Base-by-base conservation (phyloP, 108 stramenopile species). In the Nannochloropsis salina region DNA sequence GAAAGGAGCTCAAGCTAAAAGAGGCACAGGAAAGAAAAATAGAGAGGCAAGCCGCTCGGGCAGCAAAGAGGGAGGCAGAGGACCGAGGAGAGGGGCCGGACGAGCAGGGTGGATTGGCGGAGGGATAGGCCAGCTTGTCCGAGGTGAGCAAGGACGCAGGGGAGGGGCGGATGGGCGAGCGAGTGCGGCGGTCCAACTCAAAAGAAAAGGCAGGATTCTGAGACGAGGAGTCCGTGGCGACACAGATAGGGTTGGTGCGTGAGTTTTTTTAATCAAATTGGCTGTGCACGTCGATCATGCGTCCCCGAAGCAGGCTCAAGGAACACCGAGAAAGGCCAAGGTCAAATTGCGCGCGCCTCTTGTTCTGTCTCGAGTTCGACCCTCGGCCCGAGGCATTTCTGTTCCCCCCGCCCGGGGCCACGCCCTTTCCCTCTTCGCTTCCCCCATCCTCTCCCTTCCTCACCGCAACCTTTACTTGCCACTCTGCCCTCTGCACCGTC, bases 1-100 rank as follows among this genome's bases (percentile, higher is more conserved):
- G 86, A 42, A 92, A 93, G 40, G 85, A 90, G 81, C 86, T 87
- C 83, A 86, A 82, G 9, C 85, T 86, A 45, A 81, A 90, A 43
- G 87, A 92, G 42, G 45, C 84, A 20, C 44, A 89, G 86, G 42
- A 86, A 43, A 85, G 74, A 2, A 84, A 18, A 18, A 43, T 12
- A 45, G 81, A 22, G 41, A 47, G 18, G 82, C 41, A 4, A 43
- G 41, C 42, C 44, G 86, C 18, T 10, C 44, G 22, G 42, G 47
- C 81, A 0, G 41, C 21, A 11, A 61, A 9, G 31, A 44, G 74
- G 79, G 74, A n/a, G 5, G 86, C 6, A 74, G 61, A 42, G 74
- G 44, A 21, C 43, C 61, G 18, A 41, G 74, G 22, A n/a, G 83
- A 10, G 12, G 80, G 44, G 20, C 79, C 8, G 80, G 74, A 80